Conservation (phyloP, 495 filamentous ascomycete genomes). For the Aspergillus leporis region DNA sequence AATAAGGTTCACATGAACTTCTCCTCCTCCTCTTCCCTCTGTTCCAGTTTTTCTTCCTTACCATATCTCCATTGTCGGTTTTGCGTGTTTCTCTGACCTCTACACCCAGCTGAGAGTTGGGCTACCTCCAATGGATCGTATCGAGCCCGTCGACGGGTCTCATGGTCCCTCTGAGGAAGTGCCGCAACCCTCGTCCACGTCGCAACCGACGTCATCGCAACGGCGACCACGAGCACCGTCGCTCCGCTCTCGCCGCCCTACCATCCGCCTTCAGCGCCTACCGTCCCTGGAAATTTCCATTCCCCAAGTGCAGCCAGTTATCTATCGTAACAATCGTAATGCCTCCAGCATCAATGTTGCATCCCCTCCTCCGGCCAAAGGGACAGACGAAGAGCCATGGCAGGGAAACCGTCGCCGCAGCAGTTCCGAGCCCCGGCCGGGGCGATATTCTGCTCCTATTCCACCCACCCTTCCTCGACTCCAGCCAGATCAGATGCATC, state of each 20-base stretch:
- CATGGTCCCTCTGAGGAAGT: conserved; percentile 15
- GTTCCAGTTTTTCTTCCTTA: neutral
- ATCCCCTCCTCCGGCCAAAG: conserved; percentile 3
- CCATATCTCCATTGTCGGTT: neutral
- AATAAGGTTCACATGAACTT: neutral
- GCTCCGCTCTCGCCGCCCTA: conserved; percentile 37
- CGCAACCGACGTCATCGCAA: conserved; percentile 21
- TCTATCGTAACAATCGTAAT: conserved; percentile 10
- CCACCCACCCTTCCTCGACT: conserved; percentile 34
- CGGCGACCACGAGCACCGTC: conserved; percentile 18
- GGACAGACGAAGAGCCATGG: conserved; percentile 34
- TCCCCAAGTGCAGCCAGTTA: conserved; percentile 11
- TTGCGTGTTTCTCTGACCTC: neutral
- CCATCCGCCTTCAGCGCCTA: conserved; percentile 41
- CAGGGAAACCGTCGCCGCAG: conserved; percentile 44
- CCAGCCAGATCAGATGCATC: conserved; percentile 35
- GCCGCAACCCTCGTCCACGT: neutral
- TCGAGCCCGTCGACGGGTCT: conserved; percentile 36
- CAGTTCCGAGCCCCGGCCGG: conserved; percentile 46
- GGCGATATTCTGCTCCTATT: conserved; percentile 38
- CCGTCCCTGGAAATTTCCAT: conserved; percentile 25
- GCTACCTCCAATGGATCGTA: conserved; percentile 42
- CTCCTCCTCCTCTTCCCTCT: neutral
- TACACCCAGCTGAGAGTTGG: neutral
- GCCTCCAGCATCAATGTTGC: conserved; percentile 11